A percentile compares a stretch with the other conserved stretches of the same genome.
These are phyloP conservation scores for Novymonas esmeraldas DNA, from an alignment of 208 protist genomes.

Conservation along the genomic window DNA sequence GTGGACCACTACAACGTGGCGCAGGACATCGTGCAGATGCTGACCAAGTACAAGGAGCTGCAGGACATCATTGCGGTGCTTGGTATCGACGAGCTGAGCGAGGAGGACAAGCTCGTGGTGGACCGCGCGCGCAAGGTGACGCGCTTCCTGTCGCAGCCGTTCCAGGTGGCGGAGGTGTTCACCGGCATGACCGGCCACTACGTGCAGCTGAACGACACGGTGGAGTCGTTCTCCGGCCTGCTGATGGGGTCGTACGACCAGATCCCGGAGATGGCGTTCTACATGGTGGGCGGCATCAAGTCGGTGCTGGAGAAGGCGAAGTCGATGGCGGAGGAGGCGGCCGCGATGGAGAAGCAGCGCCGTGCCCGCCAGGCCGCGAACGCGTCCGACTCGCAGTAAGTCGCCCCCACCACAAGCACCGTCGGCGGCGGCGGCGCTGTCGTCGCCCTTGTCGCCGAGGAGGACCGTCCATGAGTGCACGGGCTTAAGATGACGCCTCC, in stretches of 20 bases:
- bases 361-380: conserved; percentile 49
- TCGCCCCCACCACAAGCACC: neutral
- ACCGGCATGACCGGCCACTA: conserved; percentile 96
- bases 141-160: conserved; percentile 98
- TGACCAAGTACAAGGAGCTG: conserved; percentile 98
- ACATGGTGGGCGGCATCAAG: conserved; percentile 97
- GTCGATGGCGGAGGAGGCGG: conserved; percentile 85
- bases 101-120: conserved; percentile 98
- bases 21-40: conserved; percentile 96
- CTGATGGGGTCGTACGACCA: conserved; percentile 96
- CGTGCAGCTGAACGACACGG: conserved; percentile 93
- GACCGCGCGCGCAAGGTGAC: conserved; percentile 93
- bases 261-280: conserved; percentile 97
- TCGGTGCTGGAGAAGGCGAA: conserved; percentile 94
- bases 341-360: conserved; percentile 64
- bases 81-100: conserved; percentile 98
- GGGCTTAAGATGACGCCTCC: neutral
- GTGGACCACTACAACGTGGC: conserved; percentile 97
- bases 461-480: too few species aligned
- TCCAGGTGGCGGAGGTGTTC: conserved; percentile 98
- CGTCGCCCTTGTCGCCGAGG: too few species aligned
- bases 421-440: too few species aligned
- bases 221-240: conserved; percentile 95
- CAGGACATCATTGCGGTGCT: conserved; percentile 99
- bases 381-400: conserved; percentile 18